Base-by-base conservation (phyloP, 495 filamentous ascomycete genomes). In the Hypoxylon fragiforme region DNA sequence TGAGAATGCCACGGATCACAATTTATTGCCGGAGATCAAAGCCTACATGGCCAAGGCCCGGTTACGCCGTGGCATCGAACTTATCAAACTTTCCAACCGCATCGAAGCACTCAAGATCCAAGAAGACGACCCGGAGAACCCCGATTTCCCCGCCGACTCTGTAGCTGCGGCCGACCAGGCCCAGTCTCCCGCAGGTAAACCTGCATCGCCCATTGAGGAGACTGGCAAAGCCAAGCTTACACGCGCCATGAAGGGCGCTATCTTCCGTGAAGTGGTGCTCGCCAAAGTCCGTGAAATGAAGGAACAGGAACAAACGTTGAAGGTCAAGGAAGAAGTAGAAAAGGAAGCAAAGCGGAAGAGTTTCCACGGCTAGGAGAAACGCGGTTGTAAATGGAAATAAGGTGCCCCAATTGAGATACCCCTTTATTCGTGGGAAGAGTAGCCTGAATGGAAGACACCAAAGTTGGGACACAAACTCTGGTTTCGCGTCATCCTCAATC, bases 81-180 rank as follows among this genome's bases (percentile, higher is more conserved):
- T 96, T 68, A 90, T 97, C 76, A 96, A 96, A 72, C 82, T 99
- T 22, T 84, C 90, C 55, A 97, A 97, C 76, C 90, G 95, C 57
- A 99, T 99, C 74, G 92, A 96, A 68, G 83, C 90, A 13, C 86
- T 99, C 73, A 95, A 90, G 76, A 91, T 96, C 81, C 88, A 94
- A 70, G 94, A 96, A 61, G 91, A 95, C 36, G 91, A 95, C 36
- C 83, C 85, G 15, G 89, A 89, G 14, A 73, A 77, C 62, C 71
- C 73, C 16, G 79, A 81, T 53, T 84, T 88, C 41, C 83, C 87
- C 7, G 77, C 75, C 19, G 75, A 83, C 54, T 69, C 84, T 15
- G 84, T 82, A 44, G 71, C 85, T 46, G 85, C 85, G 3, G 79
- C 84, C 37, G 62, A 51, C 22, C 61, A 70, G 1, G 56, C 63